These are phyloP conservation scores for Vigna angularis DNA, from an alignment of 306 rosid species.

Conservation along the genomic window DNA sequence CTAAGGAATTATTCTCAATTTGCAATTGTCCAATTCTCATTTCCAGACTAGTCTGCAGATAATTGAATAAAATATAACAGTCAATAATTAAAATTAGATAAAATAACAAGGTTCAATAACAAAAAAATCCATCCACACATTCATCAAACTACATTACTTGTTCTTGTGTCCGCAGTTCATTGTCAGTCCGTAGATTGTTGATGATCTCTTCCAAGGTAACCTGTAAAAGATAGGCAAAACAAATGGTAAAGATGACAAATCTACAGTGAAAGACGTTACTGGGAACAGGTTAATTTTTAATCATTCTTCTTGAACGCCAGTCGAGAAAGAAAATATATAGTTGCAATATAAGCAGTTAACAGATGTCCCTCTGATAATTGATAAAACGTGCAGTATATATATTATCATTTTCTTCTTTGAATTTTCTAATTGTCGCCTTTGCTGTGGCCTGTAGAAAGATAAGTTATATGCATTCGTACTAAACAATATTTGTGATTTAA, in stretches of 20 bases:
- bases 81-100: constrained; percentile 36
- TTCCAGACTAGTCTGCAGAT: constrained; percentile 64
- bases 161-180: constrained; percentile 50
- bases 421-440: constrained; percentile 50
- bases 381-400: constrained; percentile 32
- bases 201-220: constrained; percentile 58
- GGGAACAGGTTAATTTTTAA: constrained; percentile 25
- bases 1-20: constrained; percentile 61
- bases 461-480: constrained; percentile 18
- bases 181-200: constrained; percentile 58
- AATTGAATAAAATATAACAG: constrained; percentile 32
- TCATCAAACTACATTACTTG: constrained; percentile 50
- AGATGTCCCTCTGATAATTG: not conserved
- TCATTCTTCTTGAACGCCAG: constrained; percentile 31
- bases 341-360: constrained; percentile 23
- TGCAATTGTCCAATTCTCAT: constrained; percentile 57
- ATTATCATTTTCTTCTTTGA: constrained; percentile 52
- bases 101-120: constrained; percentile 30
- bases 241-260: constrained; percentile 28
- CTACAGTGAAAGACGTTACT: constrained; percentile 4
- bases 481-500: constrained; percentile 23
- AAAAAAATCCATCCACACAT: constrained; percentile 31
- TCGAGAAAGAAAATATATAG: constrained; percentile 26
- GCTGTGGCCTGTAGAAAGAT: constrained; percentile 38
- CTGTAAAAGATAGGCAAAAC: constrained; percentile 55